Evolutionary conservation across 352 stramenopile genomes (phyloP).

Genomic region (Pythium aquatile): DNA sequence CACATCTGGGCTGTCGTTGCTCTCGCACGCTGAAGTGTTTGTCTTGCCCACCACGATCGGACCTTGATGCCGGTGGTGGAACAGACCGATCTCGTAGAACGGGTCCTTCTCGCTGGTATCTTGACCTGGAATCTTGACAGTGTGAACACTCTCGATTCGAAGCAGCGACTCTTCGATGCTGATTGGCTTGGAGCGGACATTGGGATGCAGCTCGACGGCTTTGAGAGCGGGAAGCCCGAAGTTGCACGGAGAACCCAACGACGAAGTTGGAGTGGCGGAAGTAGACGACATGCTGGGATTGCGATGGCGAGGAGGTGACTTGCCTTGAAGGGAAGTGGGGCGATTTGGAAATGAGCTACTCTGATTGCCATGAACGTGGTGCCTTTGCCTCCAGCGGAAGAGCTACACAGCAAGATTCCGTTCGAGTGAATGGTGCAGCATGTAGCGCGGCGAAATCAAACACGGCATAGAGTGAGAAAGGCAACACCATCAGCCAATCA

Average conservation of each 20-base stretch:
- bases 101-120: background rate
- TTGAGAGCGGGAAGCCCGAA: background rate
- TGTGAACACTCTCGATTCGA: background rate
- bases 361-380: background rate
- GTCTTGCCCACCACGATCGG: background rate
- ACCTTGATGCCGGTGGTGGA: background rate
- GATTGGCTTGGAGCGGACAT: background rate
- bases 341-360: background rate
- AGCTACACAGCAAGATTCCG: too few relatives aligned
- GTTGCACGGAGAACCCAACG: background rate
- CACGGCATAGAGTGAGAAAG: background rate
- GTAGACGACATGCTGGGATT: background rate
- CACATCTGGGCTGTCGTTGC: background rate
- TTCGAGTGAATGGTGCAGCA: background rate
- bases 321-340: background rate
- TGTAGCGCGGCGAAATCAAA: background rate
- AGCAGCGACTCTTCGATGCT: background rate
- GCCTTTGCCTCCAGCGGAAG: too few relatives aligned
- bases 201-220: background rate
- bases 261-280: background rate
- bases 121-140: background rate
- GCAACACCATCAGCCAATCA: background rate
- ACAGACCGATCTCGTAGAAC: constrained; percentile 9
- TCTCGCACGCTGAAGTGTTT: background rate
- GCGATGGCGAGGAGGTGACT: background rate